phyloP scores from a whole-genome alignment of 257 asterid species.

The Jacaranda copaia region DNA sequence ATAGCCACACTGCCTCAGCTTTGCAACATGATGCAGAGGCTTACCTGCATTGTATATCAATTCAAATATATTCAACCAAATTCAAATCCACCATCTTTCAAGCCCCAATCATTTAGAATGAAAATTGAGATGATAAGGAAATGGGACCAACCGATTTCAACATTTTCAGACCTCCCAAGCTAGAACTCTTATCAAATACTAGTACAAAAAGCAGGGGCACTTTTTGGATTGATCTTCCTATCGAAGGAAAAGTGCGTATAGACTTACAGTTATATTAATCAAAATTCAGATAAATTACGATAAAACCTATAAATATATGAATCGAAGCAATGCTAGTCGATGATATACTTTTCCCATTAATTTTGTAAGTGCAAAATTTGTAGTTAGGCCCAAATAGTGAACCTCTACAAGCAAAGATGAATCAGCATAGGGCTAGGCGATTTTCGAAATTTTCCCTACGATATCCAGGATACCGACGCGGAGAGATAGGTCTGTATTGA shows the following conservation, averaged over 20 bases:
- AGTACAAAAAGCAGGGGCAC: no score
- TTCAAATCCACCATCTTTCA: neutral
- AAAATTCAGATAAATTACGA: no score
- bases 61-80: conserved; percentile 9
- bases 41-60: neutral
- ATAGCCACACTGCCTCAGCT: conserved; percentile 22
- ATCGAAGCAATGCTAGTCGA: no score
- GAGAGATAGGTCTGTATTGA: neutral
- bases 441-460: neutral
- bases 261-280: no score
- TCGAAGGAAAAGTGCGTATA: no score
- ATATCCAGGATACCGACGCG: neutral
- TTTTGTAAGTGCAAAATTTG: neutral
- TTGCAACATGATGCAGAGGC: conserved; percentile 12
- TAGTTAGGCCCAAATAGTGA: conserved; percentile 16
- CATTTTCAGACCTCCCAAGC: no score
- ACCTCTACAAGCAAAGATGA: conserved; percentile 17
- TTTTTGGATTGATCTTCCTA: no score
- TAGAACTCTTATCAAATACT: no score
- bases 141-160: no score
- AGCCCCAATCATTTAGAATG: neutral
- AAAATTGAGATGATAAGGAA: no score
- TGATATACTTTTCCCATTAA: no score
- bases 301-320: no score
- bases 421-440: conserved; percentile 10